These are phyloP conservation scores for Apiospora sp. DNA, from an alignment of 2,329 filamentous ascomycete species.

Conservation along the genomic window DNA sequence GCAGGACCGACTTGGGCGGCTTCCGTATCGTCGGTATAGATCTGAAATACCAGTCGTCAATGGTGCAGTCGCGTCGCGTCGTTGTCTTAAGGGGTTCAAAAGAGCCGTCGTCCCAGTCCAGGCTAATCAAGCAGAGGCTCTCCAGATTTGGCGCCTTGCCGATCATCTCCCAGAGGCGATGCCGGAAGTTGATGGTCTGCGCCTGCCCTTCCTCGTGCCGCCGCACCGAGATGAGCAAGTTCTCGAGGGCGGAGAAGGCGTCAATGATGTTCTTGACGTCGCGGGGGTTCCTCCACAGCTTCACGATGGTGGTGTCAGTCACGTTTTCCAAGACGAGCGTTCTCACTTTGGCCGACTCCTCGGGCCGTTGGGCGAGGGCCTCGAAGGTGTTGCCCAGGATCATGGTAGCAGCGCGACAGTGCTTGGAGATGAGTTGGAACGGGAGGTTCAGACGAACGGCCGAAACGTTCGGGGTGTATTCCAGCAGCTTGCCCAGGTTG, in stretches of 20 bases:
- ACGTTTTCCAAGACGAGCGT: slow-evolving; percentile 60
- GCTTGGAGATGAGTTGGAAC: slow-evolving; percentile 56
- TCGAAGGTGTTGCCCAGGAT: slow-evolving; percentile 62
- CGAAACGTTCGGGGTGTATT: slow-evolving; percentile 53
- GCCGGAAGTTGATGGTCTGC: slow-evolving; percentile 49
- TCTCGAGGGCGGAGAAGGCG: slow-evolving; percentile 50
- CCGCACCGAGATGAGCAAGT: slow-evolving; percentile 56
- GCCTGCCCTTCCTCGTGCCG: slow-evolving; percentile 49
- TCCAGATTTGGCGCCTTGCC: slow-evolving; percentile 52
- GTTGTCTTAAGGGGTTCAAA: slow-evolving; percentile 49
- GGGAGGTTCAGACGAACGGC: slow-evolving; percentile 60
- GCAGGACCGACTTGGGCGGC: slow-evolving; percentile 44
- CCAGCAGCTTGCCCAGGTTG: slow-evolving; percentile 51
- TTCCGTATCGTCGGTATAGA: slow-evolving; percentile 44
- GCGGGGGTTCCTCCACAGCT: slow-evolving; percentile 59
- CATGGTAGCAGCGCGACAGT: slow-evolving; percentile 56
- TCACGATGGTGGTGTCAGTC: slow-evolving; percentile 55
- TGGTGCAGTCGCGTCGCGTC: slow-evolving; percentile 44
- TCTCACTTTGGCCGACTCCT: slow-evolving; percentile 52
- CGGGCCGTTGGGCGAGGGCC: slow-evolving; percentile 53
- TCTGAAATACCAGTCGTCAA: slow-evolving; percentile 50
- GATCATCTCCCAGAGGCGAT: slow-evolving; percentile 59
- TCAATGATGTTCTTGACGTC: slow-evolving; percentile 58
- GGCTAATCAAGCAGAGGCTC: slow-evolving; percentile 57
- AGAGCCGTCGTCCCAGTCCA: slow-evolving; percentile 50